Base-by-base conservation (phyloP, 2,329 filamentous ascomycete species). In the Colletotrichum tofieldiae region DNA sequence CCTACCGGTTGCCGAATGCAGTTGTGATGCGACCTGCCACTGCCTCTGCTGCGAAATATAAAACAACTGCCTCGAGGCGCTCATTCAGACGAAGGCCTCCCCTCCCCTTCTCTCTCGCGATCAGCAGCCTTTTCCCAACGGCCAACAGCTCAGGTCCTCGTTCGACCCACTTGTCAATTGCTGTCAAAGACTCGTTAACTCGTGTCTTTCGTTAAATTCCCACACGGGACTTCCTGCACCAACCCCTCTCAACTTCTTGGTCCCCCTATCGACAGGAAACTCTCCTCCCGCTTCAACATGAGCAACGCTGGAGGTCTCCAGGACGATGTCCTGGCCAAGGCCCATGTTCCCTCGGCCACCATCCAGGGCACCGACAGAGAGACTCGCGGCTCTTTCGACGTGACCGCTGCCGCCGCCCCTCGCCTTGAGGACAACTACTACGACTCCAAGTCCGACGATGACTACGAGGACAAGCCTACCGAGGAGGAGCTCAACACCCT, bases 401-500 rank as follows among this genome's bases (percentile, higher is more conserved):
- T 74, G 75, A 73, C 75, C 61, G 72, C 72, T 66, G 67, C 75
- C 70, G 72, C 64, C 74, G 69, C 75, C 52, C 59, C 76, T 35
- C 58, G 52, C 29, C 26, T 49, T 20, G 60, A 63, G 16, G 62
- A 68, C 32, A 74, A 76, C 6, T 71, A 75, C 61, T 76, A 78
- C 51, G 77, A 76, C 49, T 67, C 76, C 35, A 75, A 76, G 32
- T 74, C 75, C 12, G 77, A 81, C 60, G 76, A 78, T 3, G 75
- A 79, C 64, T 81, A 78, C 67, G 78, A 79, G 61, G 79, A 82
- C 76, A 81, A 80, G 73, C 90, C 90, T 3, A 92, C 90, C 8
- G 87, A 89, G 41, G 90, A 93, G 78, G 91, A 93, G 73, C 80
- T 90, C 72, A 79, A 75, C 18, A 91, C 89, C 0, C 87, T 93